Evolutionary conservation across 1,139 yeast species (phyloP), one percentile per base, ranked within the genome.

Genomic region (Zygoascus sp.): DNA sequence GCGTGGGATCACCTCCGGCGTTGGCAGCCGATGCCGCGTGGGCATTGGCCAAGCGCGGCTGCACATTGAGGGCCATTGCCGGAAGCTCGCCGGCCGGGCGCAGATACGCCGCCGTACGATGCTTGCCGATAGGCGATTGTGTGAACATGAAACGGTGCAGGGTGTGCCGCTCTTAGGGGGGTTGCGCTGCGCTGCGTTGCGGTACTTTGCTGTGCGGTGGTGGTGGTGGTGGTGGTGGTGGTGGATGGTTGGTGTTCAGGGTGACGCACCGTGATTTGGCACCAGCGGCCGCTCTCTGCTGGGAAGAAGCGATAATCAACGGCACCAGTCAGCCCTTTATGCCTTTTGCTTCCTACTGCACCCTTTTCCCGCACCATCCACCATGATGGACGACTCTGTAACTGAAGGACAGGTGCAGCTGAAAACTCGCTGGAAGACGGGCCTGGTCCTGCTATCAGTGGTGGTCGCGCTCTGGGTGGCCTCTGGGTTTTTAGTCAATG

Each of bases 391-490:
- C 6, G 35, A 32, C 6, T 20, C 39, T 13, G 15, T 35, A 21
- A 21, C 25, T n/a, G 39, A 21, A 20, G 39, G 20, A 11, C 39
- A 35, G 3, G 35, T 28, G n/a, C 42, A 28, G 32, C 23, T 40
- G 17, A 20, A 40, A 19, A 28, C 15, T 7, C 25, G 63, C 35
- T 88, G 96, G 96, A 72, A 81, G 1, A 61, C 85, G 15, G 97
- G 97, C 2, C 73, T 90, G 27, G 58, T 83, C 23, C 77, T 86
- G 65, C 73, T 90, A 21, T 72, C 79, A 1, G 72, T 83, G 32
- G 97, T 90, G 47, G 86, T 90, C 17, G 62, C 85, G 1, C 76
- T 88, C 32, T 90, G 97, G 97, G 96, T 89, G 23, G 70, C 83
- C 44, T 86, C 95, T 2, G 85, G 95, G 11, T 89, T 88, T 58